These are phyloP conservation scores for Spiraea crenata DNA, from an alignment of 331 rosid species.

Conservation along the genomic window DNA sequence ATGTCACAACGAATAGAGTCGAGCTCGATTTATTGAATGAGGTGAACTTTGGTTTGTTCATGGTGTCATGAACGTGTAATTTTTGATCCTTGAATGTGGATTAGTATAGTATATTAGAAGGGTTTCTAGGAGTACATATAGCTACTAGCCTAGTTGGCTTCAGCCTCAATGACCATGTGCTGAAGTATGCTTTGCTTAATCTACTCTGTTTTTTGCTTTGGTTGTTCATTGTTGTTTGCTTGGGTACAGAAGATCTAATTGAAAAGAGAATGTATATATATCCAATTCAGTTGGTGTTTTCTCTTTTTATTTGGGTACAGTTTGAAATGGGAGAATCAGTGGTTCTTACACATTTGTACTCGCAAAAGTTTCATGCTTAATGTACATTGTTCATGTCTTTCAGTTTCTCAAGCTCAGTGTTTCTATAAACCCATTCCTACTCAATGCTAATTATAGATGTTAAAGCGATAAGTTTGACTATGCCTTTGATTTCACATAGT, in stretches of 20 bases:
- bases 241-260: constrained; percentile 20
- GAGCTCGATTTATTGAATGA: background rate
- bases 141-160: constrained; percentile 3
- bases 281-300: constrained; percentile 13
- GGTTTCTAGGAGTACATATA: constrained; percentile 17
- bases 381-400: background rate
- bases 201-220: constrained; percentile 4
- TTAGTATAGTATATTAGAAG: constrained; percentile 15
- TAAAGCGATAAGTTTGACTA: background rate
- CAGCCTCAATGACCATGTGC: constrained; percentile 10
- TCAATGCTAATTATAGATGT: too few relatives aligned
- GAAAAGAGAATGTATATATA: constrained; percentile 24
- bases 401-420: too few relatives aligned
- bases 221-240: background rate
- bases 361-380: background rate
- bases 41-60: background rate
- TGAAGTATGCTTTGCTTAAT: constrained; percentile 11
- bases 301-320: background rate
- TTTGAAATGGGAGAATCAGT: constrained; percentile 6
- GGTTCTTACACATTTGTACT: constrained; percentile 8
- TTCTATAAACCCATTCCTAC: too few relatives aligned
- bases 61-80: background rate
- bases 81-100: constrained; percentile 34
- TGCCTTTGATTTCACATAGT: background rate
- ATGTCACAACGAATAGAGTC: background rate